Evolutionary conservation across 2,329 filamentous ascomycete species (phyloP), one percentile per base, ranked within the genome.

Genomic region (Colletotrichum scovillei): DNA sequence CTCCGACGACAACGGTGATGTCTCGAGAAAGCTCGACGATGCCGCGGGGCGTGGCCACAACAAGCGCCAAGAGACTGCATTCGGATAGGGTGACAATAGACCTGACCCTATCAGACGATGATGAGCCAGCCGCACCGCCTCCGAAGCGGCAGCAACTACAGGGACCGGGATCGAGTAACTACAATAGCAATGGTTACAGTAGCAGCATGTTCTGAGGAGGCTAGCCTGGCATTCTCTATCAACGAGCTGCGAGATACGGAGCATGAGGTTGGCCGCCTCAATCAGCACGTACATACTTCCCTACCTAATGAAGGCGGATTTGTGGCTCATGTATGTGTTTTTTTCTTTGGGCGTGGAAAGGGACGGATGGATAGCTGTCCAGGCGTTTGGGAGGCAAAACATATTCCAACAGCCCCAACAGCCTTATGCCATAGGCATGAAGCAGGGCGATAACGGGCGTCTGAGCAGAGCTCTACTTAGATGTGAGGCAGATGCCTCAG

Each of bases 41-140:
- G 35, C 81, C 84, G 0, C 81, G 84, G 52, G 77, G 81, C 55
- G 56, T 77, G 32, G 81, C 78, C 16, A 79, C 82, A 26, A 82
- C 76, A 42, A 85, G 85, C 74, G 79, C 79, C 67, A 90, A 91
- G 79, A 85, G 89, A 26, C 83, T 85, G 1, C 82, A 84, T 3
- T 82, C 87, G 5, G 85, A 88, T 57, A 71, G 62, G 38, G 86
- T 91, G 2, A 91, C 72, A 19, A 74, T 92, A 74, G 90, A 92
- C 76, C 80, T 92, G 74, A 92, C 90, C 1, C 79, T 89, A 7
- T 84, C 85, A 64, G 89, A 89, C 71, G 88, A 90, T 57, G 88
- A 90, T 66, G 84, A 86, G 67, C 87, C 89, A 52, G 86, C 87
- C 22, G 84, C 85, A 59, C 82, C 85, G 4, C 78, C 83, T 3